Base-by-base conservation (phyloP, 2,329 filamentous ascomycete species). In the Phialophora verrucosa region DNA sequence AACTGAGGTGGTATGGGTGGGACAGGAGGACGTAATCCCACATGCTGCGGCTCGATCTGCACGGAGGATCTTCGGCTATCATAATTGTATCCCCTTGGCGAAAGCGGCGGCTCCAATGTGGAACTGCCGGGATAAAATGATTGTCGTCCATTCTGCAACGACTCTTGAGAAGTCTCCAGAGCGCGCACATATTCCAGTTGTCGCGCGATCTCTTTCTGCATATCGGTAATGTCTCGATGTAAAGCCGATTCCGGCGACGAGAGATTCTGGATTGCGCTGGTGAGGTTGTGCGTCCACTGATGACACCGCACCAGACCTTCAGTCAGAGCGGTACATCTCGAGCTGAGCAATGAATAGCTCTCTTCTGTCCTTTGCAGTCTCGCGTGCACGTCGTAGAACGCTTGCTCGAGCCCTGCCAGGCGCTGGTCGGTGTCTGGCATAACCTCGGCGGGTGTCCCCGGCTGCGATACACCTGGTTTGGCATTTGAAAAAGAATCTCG, bases 341-440 rank as follows among this genome's bases (percentile, higher is more conserved):
- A 83, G 72, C 90, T 91, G 79, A 97, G 85, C 72, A 90, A 88
- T 60, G 91, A 87, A 63, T 91, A 89, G 57, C 86, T 89, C 74
- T 98, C 94, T 76, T 98, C 95, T 68, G 90, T 91, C 66, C 93
- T 88, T 73, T 90, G 85, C 64, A 98, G 82, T 69, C 93, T 87
- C 51, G 84, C 81, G 76, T 89, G 89, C 74, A 97, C 83, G 66
- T 97, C 94, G 76, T 91, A 96, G 53, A 96, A 79, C 23, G 87
- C 88, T 75, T 95, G 91, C 76, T 99, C 95, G 29, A 98, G 81
- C 70, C 85, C 86, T 70, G 86, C 84, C 64, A 97, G 78, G 71
- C 93, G 86, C 56, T 88, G 87, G 73, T 99, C 94, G 12, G 88
- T 88, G 73, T 98, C 94, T 47, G 88, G 87, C 78, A 93, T 90